These are phyloP conservation scores for Calonectria naviculata DNA, from an alignment of 2,329 filamentous ascomycete species.

Conservation along the genomic window DNA sequence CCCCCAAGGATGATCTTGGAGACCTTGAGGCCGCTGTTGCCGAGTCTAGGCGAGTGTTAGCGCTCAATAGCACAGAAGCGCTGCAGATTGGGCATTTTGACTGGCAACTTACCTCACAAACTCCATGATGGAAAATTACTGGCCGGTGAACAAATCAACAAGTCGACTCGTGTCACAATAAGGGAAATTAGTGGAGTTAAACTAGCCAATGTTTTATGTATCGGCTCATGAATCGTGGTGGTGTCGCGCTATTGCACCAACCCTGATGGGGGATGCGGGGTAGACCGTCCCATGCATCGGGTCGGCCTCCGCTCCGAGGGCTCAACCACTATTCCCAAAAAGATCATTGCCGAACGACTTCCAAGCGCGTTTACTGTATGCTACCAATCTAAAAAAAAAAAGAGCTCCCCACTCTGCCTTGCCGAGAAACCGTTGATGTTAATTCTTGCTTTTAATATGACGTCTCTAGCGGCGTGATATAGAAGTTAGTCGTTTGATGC, in stretches of 20 bases:
- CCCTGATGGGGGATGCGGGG: constrained; percentile 1
- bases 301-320: constrained; percentile 12
- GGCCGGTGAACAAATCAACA: background rate
- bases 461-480: too few species aligned
- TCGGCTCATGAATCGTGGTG: background rate
- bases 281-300: background rate
- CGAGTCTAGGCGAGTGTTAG: constrained; percentile 42
- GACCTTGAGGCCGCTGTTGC: constrained; percentile 55
- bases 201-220: background rate
- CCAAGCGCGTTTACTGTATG: background rate
- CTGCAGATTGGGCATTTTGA: background rate
- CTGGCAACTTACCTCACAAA: background rate
- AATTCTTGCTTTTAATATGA: too few species aligned
- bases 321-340: background rate
- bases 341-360: background rate
- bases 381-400: too few species aligned
- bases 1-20: constrained; percentile 54
- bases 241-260: background rate
- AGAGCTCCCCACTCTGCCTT: too few species aligned
- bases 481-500: too few species aligned
- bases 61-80: background rate
- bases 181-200: constrained; percentile 1
- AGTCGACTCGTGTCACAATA: background rate
- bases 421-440: too few species aligned
- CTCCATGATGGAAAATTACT: background rate